Evolutionary conservation across 352 stramenopile genomes (phyloP), one percentile per base, ranked within the genome.

Genomic region (Globisporangium viniferum): DNA sequence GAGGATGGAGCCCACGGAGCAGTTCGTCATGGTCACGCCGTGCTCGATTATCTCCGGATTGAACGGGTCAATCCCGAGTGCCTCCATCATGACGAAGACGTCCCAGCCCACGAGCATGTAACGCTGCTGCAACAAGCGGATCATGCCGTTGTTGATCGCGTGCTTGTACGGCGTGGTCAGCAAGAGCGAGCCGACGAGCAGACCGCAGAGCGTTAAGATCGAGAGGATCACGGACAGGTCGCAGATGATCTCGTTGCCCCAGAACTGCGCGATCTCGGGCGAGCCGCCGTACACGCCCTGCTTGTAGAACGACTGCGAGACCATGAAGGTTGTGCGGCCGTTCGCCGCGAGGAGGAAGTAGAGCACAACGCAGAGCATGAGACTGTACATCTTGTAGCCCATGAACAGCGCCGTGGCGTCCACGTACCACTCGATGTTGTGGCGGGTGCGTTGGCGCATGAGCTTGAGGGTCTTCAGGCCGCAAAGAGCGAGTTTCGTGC

Each of bases 91-190:
- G 0, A 76, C 54, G 4, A 82, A 61, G 3, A 75, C 48, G 29
- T 90, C 81, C 81, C 81, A 90, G 6, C 81, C 81, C 2, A 81
- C 69, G 41, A 87, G 64, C 4, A 81, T 24, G 53, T 89, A 90
- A 0, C 80, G 77, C 24, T 75, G 63, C 58, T 90, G 82, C 3
- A 90, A 70, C 22, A 86, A 31, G 0, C 68, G 69, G 10, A 89
- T 14, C 15, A 88, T 15, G 49, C 72, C 70, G 64, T 90, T 90
- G 68, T 88, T 69, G 24, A 68, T 73, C 10, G 70, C 72, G 53
- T 68, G 72, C 5, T 63, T 59, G 60, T 84, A 90, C n/a, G 67
- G 70, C 8, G 80, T 88, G 46, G 55, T 14, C 22, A 89, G 41
- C 64, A 90, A 62, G 5, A 69, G 18, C 5, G 66, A 36, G 0